These are phyloP conservation scores for Lantana camara DNA, from an alignment of 257 asterid genomes.

Conservation along the genomic window DNA sequence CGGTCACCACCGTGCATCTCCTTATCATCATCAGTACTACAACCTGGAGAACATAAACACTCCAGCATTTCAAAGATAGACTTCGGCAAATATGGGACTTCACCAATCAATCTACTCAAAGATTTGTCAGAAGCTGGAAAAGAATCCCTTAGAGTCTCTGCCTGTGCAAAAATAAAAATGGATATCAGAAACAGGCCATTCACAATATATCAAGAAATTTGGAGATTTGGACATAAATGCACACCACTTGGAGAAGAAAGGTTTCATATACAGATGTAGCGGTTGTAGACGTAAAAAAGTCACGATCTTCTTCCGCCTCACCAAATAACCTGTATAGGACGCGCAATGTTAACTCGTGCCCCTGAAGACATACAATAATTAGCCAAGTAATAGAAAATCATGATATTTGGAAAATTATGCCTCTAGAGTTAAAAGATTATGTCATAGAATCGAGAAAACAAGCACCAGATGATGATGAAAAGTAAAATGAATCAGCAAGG, in stretches of 20 bases:
- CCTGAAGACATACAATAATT: conserved; percentile 74
- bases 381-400: conserved; percentile 43
- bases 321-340: conserved; percentile 97
- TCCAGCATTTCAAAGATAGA: conserved; percentile 75
- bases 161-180: conserved; percentile 49
- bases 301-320: conserved; percentile 93
- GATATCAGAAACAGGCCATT: conserved; percentile 19
- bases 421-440: conserved; percentile 15
- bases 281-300: conserved; percentile 81
- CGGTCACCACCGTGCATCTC: conserved; percentile 85
- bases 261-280: conserved; percentile 88
- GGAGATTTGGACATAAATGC: conserved; percentile 28
- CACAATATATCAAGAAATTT: conserved; percentile 28
- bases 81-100: conserved; percentile 89
- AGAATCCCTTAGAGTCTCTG: conserved; percentile 83
- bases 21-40: conserved; percentile 59
- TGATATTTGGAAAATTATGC: conserved; percentile 18
- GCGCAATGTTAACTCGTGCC: conserved; percentile 97
- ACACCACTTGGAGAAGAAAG: conserved; percentile 91
- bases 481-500: conserved; percentile 22
- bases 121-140: conserved; percentile 98
- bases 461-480: conserved; percentile 1
- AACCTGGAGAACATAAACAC: conserved; percentile 81
- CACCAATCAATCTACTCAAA: conserved; percentile 86
- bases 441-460: no score